Conservation (phyloP, 257 asterid species). For the Solanum medicagineum region DNA sequence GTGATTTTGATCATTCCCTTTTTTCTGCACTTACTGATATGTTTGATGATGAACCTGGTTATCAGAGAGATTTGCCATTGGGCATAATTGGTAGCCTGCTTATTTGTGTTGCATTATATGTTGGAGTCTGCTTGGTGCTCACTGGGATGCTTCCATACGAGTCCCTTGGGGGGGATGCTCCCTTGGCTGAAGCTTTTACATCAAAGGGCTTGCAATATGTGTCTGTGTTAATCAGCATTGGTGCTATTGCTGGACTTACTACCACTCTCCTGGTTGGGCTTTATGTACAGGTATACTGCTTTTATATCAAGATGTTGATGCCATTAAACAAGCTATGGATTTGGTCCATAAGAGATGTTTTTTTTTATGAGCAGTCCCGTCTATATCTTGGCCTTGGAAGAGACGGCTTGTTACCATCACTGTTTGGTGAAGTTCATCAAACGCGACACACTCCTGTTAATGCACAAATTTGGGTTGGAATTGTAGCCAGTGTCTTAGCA, state of each 20-base stretch:
- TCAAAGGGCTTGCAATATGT: slow-evolving; percentile 72
- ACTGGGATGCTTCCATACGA: slow-evolving; percentile 94
- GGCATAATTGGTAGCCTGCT: slow-evolving; percentile 93
- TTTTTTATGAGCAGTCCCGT: slow-evolving; percentile 54
- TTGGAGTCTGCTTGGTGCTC: slow-evolving; percentile 81
- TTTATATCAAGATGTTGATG: neutral
- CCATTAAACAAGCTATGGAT: neutral
- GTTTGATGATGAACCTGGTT: slow-evolving; percentile 7
- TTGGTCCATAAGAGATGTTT: neutral
- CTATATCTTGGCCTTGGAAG: slow-evolving; percentile 94
- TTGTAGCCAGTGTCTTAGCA: slow-evolving; percentile 68
- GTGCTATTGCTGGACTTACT: slow-evolving; percentile 94
- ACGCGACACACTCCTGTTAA: slow-evolving; percentile 72
- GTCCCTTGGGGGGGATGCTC: slow-evolving; percentile 85
- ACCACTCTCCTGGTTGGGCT: slow-evolving; percentile 96
- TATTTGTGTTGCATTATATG: slow-evolving; percentile 54
- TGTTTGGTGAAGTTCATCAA: slow-evolving; percentile 71
- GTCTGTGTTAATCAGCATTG: slow-evolving; percentile 75
- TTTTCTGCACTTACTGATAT: neutral
- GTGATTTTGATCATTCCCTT: neutral
- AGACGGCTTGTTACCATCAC: slow-evolving; percentile 77
- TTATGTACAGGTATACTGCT: slow-evolving; percentile 69
- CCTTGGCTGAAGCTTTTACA: slow-evolving; percentile 79
- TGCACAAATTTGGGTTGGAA: slow-evolving; percentile 92
- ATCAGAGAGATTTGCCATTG: slow-evolving; percentile 85